Base-by-base conservation (phyloP, 75 land plant species). In the Larix kaempferi region DNA sequence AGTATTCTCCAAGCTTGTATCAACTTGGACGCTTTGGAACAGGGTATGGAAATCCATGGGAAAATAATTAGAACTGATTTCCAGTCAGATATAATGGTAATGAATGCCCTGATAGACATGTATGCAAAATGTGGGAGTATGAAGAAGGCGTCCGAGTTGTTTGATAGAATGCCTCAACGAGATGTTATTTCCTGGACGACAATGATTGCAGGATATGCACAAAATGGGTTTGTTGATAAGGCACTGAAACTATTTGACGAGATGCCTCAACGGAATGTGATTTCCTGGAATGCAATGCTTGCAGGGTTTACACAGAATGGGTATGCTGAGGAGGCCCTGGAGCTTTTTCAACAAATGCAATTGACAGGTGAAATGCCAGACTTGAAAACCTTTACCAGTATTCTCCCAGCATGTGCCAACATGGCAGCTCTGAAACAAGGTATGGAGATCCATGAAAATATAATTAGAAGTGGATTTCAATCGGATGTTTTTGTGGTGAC, bases 201-300 rank as follows among this genome's bases (percentile, higher is more conserved):
- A 12, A 52, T 81, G 57, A 78, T 81, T 21, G 54, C 49, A 19
- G 82, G 80, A 55, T 78, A 78, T 78, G 82, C 71, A 8, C 80
- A 82, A 55, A 65, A 55, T 56, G 82, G 82, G 56, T 12, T 27
- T 56, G 52, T 80, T 33, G 22, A 8, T 19, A 78, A 80, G 69
- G 82, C 82, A 14, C 66, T 74, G 7, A 25, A 37, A 56, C 7
- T 79, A 13, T 81, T 81, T 23, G 57, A 79, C 56, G 29, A 55
- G 56, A 80, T 81, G 82, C 19, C 54, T 33, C 55, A 79, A 33
- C 29, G 73, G 66, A 82, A 79, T 57, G 26, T 57, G 67, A 56
- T 79, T 25, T 81, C 82, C 14, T 81, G 82, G 82, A 81, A 81
- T 80, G 82, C 82, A 5, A 64, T 81, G 27, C 27, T 81, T 67